These are phyloP conservation scores for Coemansia sp. DNA, from an alignment of 371 early-diverging fungal species.

Conservation along the genomic window DNA sequence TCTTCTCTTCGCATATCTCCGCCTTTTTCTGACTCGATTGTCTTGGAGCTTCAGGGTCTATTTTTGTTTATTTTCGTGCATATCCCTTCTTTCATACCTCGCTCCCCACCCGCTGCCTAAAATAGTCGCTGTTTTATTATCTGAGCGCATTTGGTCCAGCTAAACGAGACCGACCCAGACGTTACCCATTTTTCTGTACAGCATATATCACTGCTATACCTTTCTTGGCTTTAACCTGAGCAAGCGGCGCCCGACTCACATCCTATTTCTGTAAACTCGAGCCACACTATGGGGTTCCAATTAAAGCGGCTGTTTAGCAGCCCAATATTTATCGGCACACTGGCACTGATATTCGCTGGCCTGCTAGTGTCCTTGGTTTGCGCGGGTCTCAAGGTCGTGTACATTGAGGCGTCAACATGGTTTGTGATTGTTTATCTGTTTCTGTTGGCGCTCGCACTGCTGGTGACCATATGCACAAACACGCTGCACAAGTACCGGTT, in stretches of 20 bases:
- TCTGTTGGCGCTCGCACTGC: constrained; percentile 29
- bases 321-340: constrained; percentile 45
- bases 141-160: neutral
- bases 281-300: constrained; percentile 18
- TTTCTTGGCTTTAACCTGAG: too few relatives aligned
- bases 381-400: constrained; percentile 27
- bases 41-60: neutral
- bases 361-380: constrained; percentile 20
- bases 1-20: too few relatives aligned
- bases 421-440: constrained; percentile 39
- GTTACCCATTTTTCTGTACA: too few relatives aligned
- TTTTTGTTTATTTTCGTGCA: neutral
- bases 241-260: neutral
- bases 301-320: constrained; percentile 34
- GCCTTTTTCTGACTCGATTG: neutral
- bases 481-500: constrained; percentile 45
- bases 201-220: too few relatives aligned
- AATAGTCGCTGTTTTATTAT: neutral
- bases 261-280: constrained; percentile 2
- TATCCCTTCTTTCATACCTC: neutral
- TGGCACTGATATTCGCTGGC: constrained; percentile 39
- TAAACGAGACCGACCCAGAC: too few relatives aligned
- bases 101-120: neutral
- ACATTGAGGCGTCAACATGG: constrained; percentile 42
- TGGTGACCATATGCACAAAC: constrained; percentile 26